Evolutionary conservation across 2,329 filamentous ascomycete species (phyloP).

Genomic region (Hypomyces rosellus): DNA sequence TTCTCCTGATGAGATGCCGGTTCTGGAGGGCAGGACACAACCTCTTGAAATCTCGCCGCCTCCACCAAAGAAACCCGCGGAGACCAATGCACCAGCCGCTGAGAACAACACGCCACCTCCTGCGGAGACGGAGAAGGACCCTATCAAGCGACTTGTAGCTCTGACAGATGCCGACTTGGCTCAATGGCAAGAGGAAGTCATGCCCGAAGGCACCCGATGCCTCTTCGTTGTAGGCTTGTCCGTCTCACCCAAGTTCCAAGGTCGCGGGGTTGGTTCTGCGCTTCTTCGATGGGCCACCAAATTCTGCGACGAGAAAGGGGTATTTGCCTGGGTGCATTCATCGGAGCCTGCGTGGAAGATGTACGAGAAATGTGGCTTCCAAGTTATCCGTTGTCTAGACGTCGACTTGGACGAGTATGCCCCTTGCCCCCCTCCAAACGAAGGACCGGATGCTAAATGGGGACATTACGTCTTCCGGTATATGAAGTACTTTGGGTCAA

Average conservation of each 20-base stretch:
- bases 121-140: conserved; percentile 13
- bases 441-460: conserved; percentile 23
- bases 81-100: not conserved
- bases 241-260: conserved; percentile 26
- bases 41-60: not conserved
- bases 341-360: conserved; percentile 25
- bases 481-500: conserved; percentile 21
- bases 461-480: conserved; percentile 29
- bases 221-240: conserved; percentile 26
- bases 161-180: conserved; percentile 26
- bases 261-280: conserved; percentile 25
- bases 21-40: conserved; percentile 12
- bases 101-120: not conserved
- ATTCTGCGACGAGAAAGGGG: conserved; percentile 21
- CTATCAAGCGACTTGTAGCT: conserved; percentile 23
- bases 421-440: conserved; percentile 17
- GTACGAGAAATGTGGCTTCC: conserved; percentile 26
- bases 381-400: conserved; percentile 22
- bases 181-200: conserved; percentile 24
- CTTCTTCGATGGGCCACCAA: conserved; percentile 27
- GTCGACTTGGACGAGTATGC: conserved; percentile 28
- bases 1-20: conserved; percentile 17
- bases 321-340: conserved; percentile 30
- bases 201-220: conserved; percentile 27
- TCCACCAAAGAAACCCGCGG: not conserved